Conservation (phyloP, 1,284 basidiomycete genomes). For the Sanghuangporus sanghuang region DNA sequence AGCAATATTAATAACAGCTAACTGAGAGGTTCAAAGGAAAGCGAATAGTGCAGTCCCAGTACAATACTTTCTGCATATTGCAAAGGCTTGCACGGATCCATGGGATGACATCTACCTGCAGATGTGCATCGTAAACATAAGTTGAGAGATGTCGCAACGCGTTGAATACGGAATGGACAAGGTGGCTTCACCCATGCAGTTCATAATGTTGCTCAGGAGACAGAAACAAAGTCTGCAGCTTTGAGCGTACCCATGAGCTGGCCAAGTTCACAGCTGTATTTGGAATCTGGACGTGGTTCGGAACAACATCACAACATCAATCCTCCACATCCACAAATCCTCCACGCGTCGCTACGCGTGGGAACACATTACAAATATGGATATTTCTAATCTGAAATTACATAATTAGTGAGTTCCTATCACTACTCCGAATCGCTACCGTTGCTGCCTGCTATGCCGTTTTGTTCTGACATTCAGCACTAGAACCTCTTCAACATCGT, state of each 20-base stretch:
- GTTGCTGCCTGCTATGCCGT: too few relatives aligned
- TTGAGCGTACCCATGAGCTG: constrained; percentile 98
- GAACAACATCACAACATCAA: too few relatives aligned
- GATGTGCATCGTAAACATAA: constrained; percentile 92
- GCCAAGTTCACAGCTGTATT: constrained; percentile 54
- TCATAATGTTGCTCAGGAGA: constrained; percentile 97
- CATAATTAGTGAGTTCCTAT: too few relatives aligned
- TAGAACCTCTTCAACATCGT: too few relatives aligned
- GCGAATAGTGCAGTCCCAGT: constrained; percentile 88
- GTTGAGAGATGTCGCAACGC: constrained; percentile 89
- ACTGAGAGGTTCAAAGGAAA: constrained; percentile 87
- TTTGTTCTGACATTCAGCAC: too few relatives aligned
- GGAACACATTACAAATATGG: too few relatives aligned
- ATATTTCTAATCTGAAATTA: too few relatives aligned
- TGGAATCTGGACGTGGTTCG: too few relatives aligned
- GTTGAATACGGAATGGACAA: constrained; percentile 65
- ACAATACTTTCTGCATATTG: constrained; percentile 96
- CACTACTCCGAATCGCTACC: too few relatives aligned
- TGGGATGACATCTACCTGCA: constrained; percentile 84
- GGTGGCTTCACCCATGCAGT: constrained; percentile 53
- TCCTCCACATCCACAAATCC: too few relatives aligned
- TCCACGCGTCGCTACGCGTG: too few relatives aligned
- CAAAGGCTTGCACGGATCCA: constrained; percentile 94
- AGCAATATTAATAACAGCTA: constrained; percentile 90
- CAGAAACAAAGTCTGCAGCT: constrained; percentile 83